Base-by-base conservation (phyloP, 345 rosid species). In the Heritiera littoralis region DNA sequence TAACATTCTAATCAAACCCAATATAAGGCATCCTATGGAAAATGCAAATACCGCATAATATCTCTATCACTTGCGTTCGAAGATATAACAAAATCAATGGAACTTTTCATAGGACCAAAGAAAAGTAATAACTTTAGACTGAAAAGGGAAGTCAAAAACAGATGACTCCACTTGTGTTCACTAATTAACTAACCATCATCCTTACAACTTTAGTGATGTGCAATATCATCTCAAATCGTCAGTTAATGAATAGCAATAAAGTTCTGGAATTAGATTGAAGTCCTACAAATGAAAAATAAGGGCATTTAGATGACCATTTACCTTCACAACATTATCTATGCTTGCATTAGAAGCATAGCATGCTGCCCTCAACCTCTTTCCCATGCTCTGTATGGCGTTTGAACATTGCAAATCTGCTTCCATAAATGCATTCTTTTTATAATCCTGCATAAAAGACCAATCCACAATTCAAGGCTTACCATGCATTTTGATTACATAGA, bases 351-450 rank as follows among this genome's bases (percentile, higher is more conserved):
- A 86, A 82, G 95, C 86, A 86, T 94, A 93, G 80, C 99, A 97
- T 80, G 98, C 98, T 84, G 96, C 87, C 83, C 98, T 88, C 79
- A 97, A 86, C 80, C 89, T 92, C 89, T 87, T 92, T 83, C 92
- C 99, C 99, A 97, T 94, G 64, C 89, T 89, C 81, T 90, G 99
- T 45, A 94, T 85, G 68, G 89, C 59, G 81, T 78, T 89, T 71
- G 96, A 87, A 84, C 98, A 94, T 66, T 48, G 86, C 83, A 92
- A 38, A 66, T 97, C 99, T 77, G 99, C 99, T 83, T 97, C 93
- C 98, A 93, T 88, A 81, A 85, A 94, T 7, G 91, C 91, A 75
- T 87, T 93, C 84, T 83, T 92, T 83, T 87, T 94, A 81, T 89
- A 90, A 77, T 94, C 98, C 99, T 97, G 87, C 81, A 88, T 76